These are phyloP conservation scores for Mycena filopes DNA, from an alignment of 768 basidiomycete species.

Conservation along the genomic window DNA sequence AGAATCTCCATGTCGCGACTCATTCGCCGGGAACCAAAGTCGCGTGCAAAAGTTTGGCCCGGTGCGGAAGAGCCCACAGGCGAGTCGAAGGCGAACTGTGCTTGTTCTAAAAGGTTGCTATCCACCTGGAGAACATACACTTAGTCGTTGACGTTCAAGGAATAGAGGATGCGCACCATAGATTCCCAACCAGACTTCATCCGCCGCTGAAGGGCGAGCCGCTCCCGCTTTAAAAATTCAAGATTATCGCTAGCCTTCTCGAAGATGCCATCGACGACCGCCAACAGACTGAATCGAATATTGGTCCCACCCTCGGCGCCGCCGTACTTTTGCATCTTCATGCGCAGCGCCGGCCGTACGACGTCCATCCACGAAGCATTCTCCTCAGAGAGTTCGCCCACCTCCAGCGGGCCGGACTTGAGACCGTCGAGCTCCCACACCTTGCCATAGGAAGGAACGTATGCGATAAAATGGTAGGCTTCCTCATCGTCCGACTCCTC, in stretches of 20 bases:
- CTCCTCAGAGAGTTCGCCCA: conserved; percentile 61
- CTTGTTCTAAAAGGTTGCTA: conserved; percentile 42
- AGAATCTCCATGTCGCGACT: conserved; percentile 55
- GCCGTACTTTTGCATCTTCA: conserved; percentile 71
- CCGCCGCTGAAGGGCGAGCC: conserved; percentile 54
- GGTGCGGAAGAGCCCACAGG: conserved; percentile 38
- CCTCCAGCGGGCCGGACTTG: conserved; percentile 70
- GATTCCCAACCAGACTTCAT: conserved; percentile 53
- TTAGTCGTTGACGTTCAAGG: background rate
- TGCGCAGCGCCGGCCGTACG: conserved; percentile 66
- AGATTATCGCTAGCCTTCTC: conserved; percentile 60
- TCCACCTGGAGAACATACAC: conserved; percentile 50
- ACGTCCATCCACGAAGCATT: conserved; percentile 64
- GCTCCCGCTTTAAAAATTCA: conserved; percentile 63
- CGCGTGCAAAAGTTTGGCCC: conserved; percentile 49
- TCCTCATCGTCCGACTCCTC: conserved; percentile 52
- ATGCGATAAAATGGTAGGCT: conserved; percentile 73
- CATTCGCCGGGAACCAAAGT: conserved; percentile 59
- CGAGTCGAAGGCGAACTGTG: conserved; percentile 45
- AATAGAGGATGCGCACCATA: conserved; percentile 32
- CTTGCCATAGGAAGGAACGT: conserved; percentile 68
- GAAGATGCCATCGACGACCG: conserved; percentile 65
- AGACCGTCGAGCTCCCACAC: conserved; percentile 81
- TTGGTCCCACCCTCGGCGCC: conserved; percentile 55
- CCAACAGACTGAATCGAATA: conserved; percentile 71